Conservation (phyloP, 2,329 filamentous ascomycete genomes). For the Penicillium sp. region DNA sequence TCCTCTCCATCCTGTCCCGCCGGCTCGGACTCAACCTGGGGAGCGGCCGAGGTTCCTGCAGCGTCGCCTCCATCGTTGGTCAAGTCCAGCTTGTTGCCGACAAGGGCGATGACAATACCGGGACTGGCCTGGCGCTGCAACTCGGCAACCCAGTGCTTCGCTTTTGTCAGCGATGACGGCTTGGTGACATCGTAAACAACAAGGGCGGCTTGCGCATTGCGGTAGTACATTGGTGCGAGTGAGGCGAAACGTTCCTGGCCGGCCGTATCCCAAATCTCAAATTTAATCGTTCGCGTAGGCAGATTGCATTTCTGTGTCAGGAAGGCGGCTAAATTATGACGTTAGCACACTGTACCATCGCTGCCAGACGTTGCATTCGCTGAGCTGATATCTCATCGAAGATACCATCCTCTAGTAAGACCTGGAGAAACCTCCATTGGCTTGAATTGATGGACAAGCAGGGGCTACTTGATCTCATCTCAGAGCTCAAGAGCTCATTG, state of each 20-base stretch:
- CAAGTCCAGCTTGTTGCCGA: conserved; percentile 95
- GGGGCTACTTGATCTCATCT: not conserved
- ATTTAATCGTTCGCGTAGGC: conserved; percentile 75
- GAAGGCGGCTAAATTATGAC: conserved; percentile 73
- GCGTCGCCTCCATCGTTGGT: conserved; percentile 62
- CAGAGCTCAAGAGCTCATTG: not conserved
- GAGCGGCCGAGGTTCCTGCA: conserved; percentile 31
- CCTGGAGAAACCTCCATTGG: conserved; percentile 3
- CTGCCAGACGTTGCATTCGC: not conserved
- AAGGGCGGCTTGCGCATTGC: conserved; percentile 94
- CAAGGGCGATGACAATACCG: conserved; percentile 94
- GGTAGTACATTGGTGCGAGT: conserved; percentile 98
- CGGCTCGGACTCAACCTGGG: conserved; percentile 46
- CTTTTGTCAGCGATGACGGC: conserved; percentile 90
- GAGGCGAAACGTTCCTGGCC: conserved; percentile 97
- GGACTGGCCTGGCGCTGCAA: conserved; percentile 94
- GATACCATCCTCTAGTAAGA: conserved; percentile 4
- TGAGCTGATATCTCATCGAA: not conserved
- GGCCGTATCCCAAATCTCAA: conserved; percentile 97
- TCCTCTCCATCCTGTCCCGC: conserved; percentile 40
- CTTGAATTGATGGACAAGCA: conserved; percentile 1
- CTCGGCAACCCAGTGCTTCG: conserved; percentile 98
- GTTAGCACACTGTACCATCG: conserved; percentile 19
- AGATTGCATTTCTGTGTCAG: conserved; percentile 98
- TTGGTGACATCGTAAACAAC: conserved; percentile 99